Evolutionary conservation across 192 early-diverging fungal genomes (phyloP).

Genomic region (Coemansia asiatica): DNA sequence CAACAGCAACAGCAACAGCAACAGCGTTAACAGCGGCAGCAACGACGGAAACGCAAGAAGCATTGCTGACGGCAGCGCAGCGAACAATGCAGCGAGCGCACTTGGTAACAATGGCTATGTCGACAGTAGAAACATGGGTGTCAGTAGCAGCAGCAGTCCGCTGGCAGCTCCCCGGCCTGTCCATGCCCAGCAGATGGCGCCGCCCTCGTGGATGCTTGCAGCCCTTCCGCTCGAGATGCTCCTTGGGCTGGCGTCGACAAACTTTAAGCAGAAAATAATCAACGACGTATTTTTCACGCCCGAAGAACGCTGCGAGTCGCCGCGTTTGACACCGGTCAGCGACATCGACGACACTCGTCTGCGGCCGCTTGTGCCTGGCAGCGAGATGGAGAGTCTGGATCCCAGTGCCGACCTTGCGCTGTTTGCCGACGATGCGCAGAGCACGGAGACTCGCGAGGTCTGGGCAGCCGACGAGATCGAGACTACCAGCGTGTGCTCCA

Average conservation of each 20-base stretch:
- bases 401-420: conserved; percentile 45
- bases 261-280: conserved; percentile 44
- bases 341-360: conserved; percentile 38
- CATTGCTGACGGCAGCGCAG: conserved; percentile 4
- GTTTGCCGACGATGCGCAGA: conserved; percentile 45
- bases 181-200: conserved; percentile 40
- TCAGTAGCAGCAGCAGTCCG: conserved; percentile 15
- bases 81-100: conserved; percentile 10
- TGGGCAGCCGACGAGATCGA: conserved; percentile 44
- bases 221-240: conserved; percentile 51
- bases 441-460: conserved; percentile 23
- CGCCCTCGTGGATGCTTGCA: conserved; percentile 48
- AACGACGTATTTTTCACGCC: conserved; percentile 56
- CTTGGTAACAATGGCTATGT: conserved; percentile 15
- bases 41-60: conserved; percentile 1
- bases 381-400: conserved; percentile 39
- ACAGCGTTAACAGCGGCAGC: not conserved
- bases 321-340: conserved; percentile 53
- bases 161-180: conserved; percentile 55
- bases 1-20: conserved; percentile 1
- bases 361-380: conserved; percentile 33
- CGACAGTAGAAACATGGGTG: conserved; percentile 25
- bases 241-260: conserved; percentile 30
- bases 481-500: conserved; percentile 28
- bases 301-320: conserved; percentile 47